Conservation (phyloP, 768 basidiomycete genomes). For the Kwoniella europaea region DNA sequence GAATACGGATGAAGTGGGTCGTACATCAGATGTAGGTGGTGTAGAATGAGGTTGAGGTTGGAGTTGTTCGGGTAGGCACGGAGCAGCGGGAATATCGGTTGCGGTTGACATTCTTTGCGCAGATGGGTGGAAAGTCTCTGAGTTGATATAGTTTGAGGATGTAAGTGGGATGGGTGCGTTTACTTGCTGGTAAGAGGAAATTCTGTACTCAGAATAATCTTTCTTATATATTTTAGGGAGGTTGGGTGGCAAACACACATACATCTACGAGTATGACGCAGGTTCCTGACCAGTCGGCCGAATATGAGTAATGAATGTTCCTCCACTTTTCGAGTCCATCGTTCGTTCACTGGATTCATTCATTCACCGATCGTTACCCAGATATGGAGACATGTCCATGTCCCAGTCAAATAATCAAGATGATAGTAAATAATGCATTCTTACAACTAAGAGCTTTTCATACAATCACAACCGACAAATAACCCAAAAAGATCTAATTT, state of each 20-base stretch:
- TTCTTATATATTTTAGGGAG: no score
- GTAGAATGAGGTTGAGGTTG: not conserved
- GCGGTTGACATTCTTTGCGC: not conserved
- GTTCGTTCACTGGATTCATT: not conserved
- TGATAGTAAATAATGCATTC: no score
- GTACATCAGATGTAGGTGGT: not conserved
- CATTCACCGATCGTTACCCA: not conserved
- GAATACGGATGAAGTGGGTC: conserved; percentile 40
- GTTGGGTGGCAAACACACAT: not conserved
- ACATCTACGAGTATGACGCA: not conserved
- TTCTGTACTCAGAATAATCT: no score
- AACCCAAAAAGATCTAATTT: not conserved
- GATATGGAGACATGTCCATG: no score
- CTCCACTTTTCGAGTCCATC: conserved; percentile 10
- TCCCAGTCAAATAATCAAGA: no score
- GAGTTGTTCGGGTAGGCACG: conserved; percentile 9
- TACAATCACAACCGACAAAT: no score
- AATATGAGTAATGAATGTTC: not conserved
- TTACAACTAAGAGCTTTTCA: no score
- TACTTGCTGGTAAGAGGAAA: no score
- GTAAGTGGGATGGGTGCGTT: not conserved
- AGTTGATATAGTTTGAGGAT: no score
- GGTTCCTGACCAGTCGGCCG: not conserved
- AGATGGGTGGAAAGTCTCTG: no score
- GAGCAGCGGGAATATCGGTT: not conserved